Evolutionary conservation across 2,329 filamentous ascomycete species (phyloP), one percentile per base, ranked within the genome.

Genomic region (Apiospora phragmitis): DNA sequence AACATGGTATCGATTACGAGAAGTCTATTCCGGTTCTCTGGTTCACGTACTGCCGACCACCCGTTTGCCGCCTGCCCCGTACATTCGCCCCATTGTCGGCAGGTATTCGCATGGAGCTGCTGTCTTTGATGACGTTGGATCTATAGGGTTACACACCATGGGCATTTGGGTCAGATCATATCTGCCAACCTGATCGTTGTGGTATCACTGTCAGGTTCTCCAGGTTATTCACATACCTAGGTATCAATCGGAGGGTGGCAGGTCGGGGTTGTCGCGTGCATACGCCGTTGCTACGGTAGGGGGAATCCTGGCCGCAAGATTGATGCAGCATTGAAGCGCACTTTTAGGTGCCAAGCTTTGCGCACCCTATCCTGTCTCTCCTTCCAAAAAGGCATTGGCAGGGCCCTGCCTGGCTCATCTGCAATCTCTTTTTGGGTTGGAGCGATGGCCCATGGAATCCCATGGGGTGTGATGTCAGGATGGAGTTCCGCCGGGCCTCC

Each of bases 401-500:
- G 55, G 29, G 51, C 29, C 51, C 49, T 55, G 18, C 49, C 49
- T 55, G 49, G 55, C 21, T 38, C 55, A 24, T 38, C 55, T 62
- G 55, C 55, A 62, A 62, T 62, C 55, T 62, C 55, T 62, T 62
- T 38, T 38, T 62, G 55, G 32, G 55, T 32, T 62, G 55, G 55
- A 38, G 18, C 51, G 51, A 9, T 16, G 29, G 26, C 11, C 26
- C 11, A 55, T 35, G 51, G 7, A 29, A 59, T 32, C 55, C 55
- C 55, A 62, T 62, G 55, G 55, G 55, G 55, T 62, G 55, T 62
- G 55, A 62, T 62, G 55, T 62, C 55, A 62, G 55, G 55, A 62
- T 62, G 55, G 55, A 38, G 32, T 62, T 21, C 55, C 55, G 55
- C 55, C 55, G 55, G 55, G 55, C 55, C 55, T 62, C 55, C 55